Evolutionary conservation across 768 basidiomycete genomes (phyloP).

Genomic region (Calocybe cyanea): DNA sequence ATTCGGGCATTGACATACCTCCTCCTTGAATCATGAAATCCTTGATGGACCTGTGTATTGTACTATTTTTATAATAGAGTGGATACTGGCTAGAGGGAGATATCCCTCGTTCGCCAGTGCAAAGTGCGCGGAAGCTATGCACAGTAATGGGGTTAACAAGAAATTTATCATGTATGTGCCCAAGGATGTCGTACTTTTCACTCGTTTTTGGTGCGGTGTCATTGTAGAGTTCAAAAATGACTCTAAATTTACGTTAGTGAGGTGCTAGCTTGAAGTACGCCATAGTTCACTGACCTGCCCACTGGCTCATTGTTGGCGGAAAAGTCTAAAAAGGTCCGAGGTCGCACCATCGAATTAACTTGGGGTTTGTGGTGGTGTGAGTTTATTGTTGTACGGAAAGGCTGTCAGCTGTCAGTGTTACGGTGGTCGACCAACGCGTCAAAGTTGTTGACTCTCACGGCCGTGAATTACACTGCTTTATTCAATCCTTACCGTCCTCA

Average conservation of each 20-base stretch:
- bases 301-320: conserved; percentile 41
- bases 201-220: conserved; percentile 71
- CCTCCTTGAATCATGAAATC: conserved; percentile 82
- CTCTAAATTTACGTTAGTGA: conserved; percentile 31
- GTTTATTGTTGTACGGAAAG: conserved; percentile 6
- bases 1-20: no score
- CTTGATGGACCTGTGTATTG: conserved; percentile 75
- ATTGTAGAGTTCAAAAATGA: conserved; percentile 73
- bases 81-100: conserved; percentile 59
- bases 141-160: conserved; percentile 5
- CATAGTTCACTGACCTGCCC: conserved; percentile 59
- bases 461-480: conserved; percentile 10
- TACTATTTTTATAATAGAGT: conserved; percentile 78
- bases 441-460: conserved; percentile 17
- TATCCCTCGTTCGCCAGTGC: conserved; percentile 81
- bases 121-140: conserved; percentile 75
- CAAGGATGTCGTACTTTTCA: conserved; percentile 59
- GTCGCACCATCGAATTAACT: conserved; percentile 38
- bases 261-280: background rate
- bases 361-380: conserved; percentile 5
- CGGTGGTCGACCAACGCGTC: conserved; percentile 8
- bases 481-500: conserved; percentile 1
- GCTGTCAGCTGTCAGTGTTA: conserved; percentile 1
- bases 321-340: conserved; percentile 71
- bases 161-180: background rate